Evolutionary conservation across 179 eudicot species (phyloP).

Genomic region (Spergularia azorica): DNA sequence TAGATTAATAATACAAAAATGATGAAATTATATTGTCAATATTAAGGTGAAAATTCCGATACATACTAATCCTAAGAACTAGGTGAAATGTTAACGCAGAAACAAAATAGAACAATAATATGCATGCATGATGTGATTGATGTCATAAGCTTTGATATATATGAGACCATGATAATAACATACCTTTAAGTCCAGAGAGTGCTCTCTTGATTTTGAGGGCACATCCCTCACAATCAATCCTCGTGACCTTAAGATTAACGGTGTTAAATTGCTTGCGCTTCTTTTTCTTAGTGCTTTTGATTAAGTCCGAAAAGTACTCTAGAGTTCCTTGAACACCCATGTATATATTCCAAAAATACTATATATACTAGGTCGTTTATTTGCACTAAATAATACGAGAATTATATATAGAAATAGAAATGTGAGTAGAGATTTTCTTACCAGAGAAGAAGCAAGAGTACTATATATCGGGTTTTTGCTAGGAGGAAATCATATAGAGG

Average conservation of each 20-base stretch:
- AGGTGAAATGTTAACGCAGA: no score
- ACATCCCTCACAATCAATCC: slow-evolving; percentile 87
- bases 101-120: neutral
- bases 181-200: slow-evolving; percentile 73
- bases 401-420: no score
- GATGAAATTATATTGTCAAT: no score
- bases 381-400: neutral
- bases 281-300: slow-evolving; percentile 49
- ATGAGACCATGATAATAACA: neutral
- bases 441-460: no score
- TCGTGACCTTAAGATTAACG: slow-evolving; percentile 52
- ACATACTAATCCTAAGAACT: no score
- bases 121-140: neutral
- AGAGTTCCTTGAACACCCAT: slow-evolving; percentile 73
- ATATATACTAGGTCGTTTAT: no score
- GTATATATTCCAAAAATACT: neutral
- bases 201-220: slow-evolving; percentile 58
- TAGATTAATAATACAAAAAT: no score
- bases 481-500: no score
- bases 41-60: no score
- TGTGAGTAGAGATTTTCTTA: no score
- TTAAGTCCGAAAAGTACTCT: slow-evolving; percentile 61
- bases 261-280: slow-evolving; percentile 59
- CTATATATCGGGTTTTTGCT: no score
- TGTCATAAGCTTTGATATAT: no score